phyloP scores from a whole-genome alignment of 2,329 filamentous ascomycete species.

The Talaromyces funiculosus region DNA sequence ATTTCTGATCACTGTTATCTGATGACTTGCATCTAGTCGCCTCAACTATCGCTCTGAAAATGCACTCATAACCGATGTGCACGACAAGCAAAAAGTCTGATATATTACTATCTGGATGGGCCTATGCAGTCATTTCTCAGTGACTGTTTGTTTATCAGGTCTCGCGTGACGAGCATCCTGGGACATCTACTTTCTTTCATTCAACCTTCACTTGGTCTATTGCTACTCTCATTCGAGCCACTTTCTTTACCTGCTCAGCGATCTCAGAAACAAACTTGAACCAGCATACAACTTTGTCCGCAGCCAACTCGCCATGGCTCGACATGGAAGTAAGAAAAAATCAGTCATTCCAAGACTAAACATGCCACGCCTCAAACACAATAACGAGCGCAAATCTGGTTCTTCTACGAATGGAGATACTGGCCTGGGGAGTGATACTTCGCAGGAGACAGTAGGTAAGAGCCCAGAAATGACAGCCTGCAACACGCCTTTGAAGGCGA shows the following conservation, averaged over 20 bases:
- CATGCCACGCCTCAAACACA: background rate
- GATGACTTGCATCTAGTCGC: background rate
- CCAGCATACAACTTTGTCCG: background rate
- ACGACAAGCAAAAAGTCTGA: background rate
- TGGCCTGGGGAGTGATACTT: background rate
- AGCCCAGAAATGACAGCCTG: background rate
- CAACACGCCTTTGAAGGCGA: background rate
- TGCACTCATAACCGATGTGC: background rate
- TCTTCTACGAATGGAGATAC: background rate
- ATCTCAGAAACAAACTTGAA: background rate
- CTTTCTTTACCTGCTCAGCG: background rate
- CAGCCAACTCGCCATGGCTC: background rate
- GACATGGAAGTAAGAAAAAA: background rate
- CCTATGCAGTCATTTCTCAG: background rate
- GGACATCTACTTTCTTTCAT: too few species aligned
- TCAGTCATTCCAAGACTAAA: slow-evolving; percentile 7
- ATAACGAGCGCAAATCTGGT: background rate
- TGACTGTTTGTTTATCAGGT: background rate
- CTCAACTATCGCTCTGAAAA: background rate
- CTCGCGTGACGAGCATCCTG: background rate
- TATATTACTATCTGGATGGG: background rate
- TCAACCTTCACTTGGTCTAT: background rate
- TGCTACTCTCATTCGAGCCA: background rate
- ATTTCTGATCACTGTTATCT: too few species aligned
- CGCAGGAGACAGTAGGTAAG: background rate